Base-by-base conservation (phyloP, 2,329 filamentous ascomycete species). In the Lojkania enalia region DNA sequence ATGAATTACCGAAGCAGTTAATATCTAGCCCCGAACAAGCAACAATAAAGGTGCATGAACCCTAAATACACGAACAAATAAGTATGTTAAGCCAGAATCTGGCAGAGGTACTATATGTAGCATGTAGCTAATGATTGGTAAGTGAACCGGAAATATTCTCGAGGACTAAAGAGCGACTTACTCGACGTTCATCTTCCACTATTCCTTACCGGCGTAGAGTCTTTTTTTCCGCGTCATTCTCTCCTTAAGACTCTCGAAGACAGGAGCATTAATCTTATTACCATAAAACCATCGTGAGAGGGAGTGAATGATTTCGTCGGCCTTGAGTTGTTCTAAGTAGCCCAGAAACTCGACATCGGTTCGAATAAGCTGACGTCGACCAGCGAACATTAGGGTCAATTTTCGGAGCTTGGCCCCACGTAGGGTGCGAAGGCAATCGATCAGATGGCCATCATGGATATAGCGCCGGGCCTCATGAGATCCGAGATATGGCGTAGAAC, bases 391-490 rank as follows among this genome's bases (percentile, higher is more conserved):
- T 14, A 79, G 48, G 4, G 61, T 63, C 12, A 79, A 44, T 18
- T 64, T 71, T 18, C 72, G 68, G 5, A 80, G 66, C 21, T 71
- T 68, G 20, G 67, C 66, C 15, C 72, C 54, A 5, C 67, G 63
- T 12, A 80, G 63, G 29, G 74, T 64, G 5, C 72, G 70, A 6
- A 79, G 60, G 23, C 72, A 68, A 19, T 73, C 71, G 30, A 75
- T 66, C 30, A 80, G 55, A 27, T 73, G 66, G 6, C 73, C 66
- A 49, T 80, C 76, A 33, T 74, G 66, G 36, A 77, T 67, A 46
- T 74, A 79, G 19, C 74, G 72, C n/a, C 75, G 73, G 27, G 73
- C 61, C 43, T 77, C 72, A 37, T 67, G 61, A 36, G 59, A 64
- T 32, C 48, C 52, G 39, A 70, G 55, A 33, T 68, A 57, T 0